Evolutionary conservation across 495 filamentous ascomycete genomes (phyloP), one percentile per base, ranked within the genome.

Genomic region (Pseudomonodictys pantanalensis): DNA sequence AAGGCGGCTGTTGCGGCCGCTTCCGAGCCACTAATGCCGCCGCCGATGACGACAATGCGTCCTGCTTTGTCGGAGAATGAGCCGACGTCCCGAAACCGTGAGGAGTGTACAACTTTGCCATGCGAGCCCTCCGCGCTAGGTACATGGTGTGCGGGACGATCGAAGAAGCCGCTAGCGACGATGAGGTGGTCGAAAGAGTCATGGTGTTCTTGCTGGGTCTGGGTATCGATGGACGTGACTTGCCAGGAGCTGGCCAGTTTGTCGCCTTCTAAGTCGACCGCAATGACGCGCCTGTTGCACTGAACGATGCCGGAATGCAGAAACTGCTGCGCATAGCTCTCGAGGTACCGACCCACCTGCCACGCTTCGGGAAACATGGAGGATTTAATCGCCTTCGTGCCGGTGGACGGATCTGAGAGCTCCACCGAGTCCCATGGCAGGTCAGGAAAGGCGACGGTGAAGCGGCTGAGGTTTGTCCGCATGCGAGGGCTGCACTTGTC

Each of bases 11-110:
- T 81, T 20, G 85, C 83, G 6, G 88, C 88, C 38, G 85, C 82
- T 74, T 95, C 91, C 8, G 84, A 80, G 0, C 89, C 89, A 17
- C 88, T 92, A 80, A 95, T 90, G 54, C 88, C 87, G 1, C 90
- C 90, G 3, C 91, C 91, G 8, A 92, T 78, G 12, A 96, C 79
- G 2, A 92, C 78, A 46, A 95, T 81, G 64, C 86, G 88, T n/a
- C 81, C 77, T 2, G 54, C n/a, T 3, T 8, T 32, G 29, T 42
- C 10, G 3, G 23, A 24, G 12, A 64, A 26, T 9, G 29, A 23
- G 3, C 23, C 26, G 23, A 54, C 35, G 8, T 50, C 9, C 6
- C 61, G 48, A 22, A 64, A 64, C 38, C 55, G 11, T 11, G 61
- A 48, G 1, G 61, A 64, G 45, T 64, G 61, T 32, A 18, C 23